Conservation (phyloP, 1,139 yeast genomes). For the Taphrina wiesneri region DNA sequence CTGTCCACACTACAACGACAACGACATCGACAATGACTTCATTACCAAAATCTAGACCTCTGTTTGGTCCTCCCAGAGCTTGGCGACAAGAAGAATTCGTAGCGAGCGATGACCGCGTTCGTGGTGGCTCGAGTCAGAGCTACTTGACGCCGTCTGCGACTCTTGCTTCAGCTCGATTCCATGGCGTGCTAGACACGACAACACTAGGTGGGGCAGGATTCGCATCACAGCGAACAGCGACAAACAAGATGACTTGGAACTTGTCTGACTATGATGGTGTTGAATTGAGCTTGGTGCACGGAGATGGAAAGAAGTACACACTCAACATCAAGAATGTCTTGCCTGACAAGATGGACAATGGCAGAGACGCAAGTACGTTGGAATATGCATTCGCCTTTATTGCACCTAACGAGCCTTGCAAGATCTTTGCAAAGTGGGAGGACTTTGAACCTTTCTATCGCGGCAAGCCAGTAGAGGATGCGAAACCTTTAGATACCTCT, state of each 20-base stretch:
- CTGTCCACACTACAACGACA: neutral
- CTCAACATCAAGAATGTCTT: constrained; percentile 23
- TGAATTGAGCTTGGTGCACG: constrained; percentile 18
- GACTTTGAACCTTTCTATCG: constrained; percentile 32
- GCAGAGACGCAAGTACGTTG: constrained; percentile 19
- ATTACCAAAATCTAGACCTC: neutral
- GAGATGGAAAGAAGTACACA: constrained; percentile 30
- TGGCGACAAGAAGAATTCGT: constrained; percentile 32
- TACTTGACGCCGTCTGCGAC: constrained; percentile 5
- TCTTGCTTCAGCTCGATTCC: constrained; percentile 25
- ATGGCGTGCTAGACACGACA: constrained; percentile 33
- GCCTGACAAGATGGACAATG: constrained; percentile 10
- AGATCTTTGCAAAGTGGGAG: constrained; percentile 13
- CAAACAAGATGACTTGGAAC: constrained; percentile 27
- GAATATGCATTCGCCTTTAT: constrained; percentile 20
- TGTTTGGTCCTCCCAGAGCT: constrained; percentile 33
- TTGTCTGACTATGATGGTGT: constrained; percentile 27
- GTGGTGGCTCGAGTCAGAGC: constrained; percentile 31
- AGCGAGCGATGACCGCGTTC: constrained; percentile 33
- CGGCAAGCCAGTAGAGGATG: constrained; percentile 32
- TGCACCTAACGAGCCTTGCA: constrained; percentile 6
- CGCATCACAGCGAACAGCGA: constrained; percentile 30
- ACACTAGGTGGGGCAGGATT: constrained; percentile 37
- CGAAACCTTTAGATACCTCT: constrained; percentile 19
- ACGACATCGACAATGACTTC: neutral